These are phyloP conservation scores for Kodamaea sp. DNA, from an alignment of 1,139 yeast genomes.

Conservation along the genomic window DNA sequence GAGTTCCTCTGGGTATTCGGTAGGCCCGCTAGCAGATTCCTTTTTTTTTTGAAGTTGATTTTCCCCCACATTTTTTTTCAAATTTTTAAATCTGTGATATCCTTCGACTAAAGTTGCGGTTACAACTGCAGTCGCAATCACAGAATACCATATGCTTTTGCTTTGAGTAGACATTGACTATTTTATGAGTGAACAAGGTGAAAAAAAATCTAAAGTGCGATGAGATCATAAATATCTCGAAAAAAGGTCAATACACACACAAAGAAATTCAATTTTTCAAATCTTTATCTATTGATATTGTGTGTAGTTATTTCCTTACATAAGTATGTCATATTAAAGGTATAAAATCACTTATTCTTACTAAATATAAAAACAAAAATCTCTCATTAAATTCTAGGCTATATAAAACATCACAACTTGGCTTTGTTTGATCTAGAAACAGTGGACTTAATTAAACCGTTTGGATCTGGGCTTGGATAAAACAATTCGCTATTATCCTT, in stretches of 20 bases:
- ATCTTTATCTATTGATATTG: too few relatives aligned
- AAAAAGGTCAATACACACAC: too few relatives aligned
- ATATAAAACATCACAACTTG: constrained; percentile 33
- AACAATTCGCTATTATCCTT: constrained; percentile 75
- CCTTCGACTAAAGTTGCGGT: constrained; percentile 40
- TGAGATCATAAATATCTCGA: too few relatives aligned
- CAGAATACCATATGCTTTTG: constrained; percentile 20
- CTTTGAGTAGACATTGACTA: constrained; percentile 2
- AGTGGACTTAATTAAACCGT: constrained; percentile 82
- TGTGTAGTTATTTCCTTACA: too few relatives aligned
- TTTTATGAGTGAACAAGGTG: too few relatives aligned
- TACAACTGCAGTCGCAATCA: constrained; percentile 39
- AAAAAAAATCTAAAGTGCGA: too few relatives aligned
- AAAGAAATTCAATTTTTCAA: too few relatives aligned
- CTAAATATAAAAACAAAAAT: too few relatives aligned
- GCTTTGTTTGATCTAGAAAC: constrained; percentile 58
- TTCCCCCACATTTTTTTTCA: constrained; percentile 10
- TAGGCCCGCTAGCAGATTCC: constrained; percentile 5
- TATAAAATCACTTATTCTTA: too few relatives aligned
- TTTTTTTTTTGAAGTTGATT: constrained; percentile 1
- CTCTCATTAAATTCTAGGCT: too few relatives aligned
- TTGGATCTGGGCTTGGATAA: constrained; percentile 90
- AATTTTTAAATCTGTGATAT: constrained; percentile 27
- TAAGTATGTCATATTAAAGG: too few relatives aligned
- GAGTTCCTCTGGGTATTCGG: constrained; percentile 62